A percentile compares a stretch with the other conserved stretches of the same genome.
These are phyloP conservation scores for Fusarium sp. DNA, from an alignment of 2,329 filamentous ascomycete species.

Conservation along the genomic window DNA sequence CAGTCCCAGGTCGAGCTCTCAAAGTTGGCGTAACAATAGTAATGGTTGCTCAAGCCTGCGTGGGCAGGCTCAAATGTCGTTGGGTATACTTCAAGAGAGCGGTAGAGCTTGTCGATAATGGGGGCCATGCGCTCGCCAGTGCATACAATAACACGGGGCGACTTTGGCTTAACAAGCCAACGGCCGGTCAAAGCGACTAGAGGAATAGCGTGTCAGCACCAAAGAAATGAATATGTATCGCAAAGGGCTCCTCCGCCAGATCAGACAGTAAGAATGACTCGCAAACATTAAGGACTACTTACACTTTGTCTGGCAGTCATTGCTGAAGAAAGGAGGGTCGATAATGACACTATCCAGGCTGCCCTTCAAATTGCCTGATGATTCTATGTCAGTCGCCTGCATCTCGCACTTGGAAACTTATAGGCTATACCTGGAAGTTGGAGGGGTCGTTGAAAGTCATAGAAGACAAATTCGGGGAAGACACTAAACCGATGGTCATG, in stretches of 20 bases:
- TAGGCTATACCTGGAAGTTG: conserved; percentile 65
- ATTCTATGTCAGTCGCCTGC: neutral
- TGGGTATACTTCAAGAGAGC: conserved; percentile 68
- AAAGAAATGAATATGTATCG: neutral
- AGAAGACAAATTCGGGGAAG: conserved; percentile 78
- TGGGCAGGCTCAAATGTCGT: conserved; percentile 78
- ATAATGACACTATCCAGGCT: conserved; percentile 75
- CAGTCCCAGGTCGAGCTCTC: conserved; percentile 68
- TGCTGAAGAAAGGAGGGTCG: conserved; percentile 83
- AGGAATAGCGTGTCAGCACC: conserved; percentile 26
- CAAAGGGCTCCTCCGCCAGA: neutral
- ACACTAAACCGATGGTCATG: conserved; percentile 79
- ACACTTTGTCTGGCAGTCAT: conserved; percentile 85
- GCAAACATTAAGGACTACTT: conserved; percentile 27
- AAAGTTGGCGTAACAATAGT: conserved; percentile 83
- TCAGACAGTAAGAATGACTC: neutral
- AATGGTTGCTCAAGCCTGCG: conserved; percentile 82
- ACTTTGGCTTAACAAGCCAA: conserved; percentile 70
- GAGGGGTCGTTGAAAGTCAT: conserved; percentile 77
- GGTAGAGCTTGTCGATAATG: conserved; percentile 75
- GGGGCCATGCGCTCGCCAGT: conserved; percentile 81
- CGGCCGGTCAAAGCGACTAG: conserved; percentile 78
- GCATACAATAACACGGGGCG: conserved; percentile 69
- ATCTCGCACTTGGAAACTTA: neutral
- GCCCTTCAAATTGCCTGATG: conserved; percentile 66